These are phyloP conservation scores for Hamamelis virginiana DNA, from an alignment of 164 flowering plant genomes.

Conservation along the genomic window DNA sequence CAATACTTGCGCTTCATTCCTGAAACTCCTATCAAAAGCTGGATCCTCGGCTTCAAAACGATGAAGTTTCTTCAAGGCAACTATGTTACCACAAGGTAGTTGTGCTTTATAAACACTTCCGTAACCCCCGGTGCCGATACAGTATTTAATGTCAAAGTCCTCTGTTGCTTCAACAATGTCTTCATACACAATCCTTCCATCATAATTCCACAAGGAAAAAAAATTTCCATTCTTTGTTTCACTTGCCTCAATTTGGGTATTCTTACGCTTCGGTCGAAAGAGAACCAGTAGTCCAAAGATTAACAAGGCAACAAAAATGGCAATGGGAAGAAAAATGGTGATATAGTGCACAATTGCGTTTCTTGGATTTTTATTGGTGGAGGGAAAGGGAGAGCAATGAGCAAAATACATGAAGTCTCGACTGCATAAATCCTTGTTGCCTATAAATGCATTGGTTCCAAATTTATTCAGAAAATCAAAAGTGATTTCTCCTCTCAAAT, in stretches of 20 bases:
- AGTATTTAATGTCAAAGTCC: background rate
- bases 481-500: background rate
- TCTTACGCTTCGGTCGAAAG: background rate
- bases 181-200: background rate
- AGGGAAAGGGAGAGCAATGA: background rate
- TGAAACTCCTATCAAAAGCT: background rate
- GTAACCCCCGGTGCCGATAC: background rate
- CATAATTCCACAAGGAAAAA: background rate
- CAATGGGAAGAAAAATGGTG: background rate
- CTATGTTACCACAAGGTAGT: background rate
- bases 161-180: too few species aligned
- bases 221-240: background rate
- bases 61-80: background rate
- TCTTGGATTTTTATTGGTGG: background rate
- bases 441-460: background rate
- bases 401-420: too few species aligned
- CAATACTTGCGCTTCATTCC: too few species aligned
- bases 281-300: background rate
- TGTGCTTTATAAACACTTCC: constrained; percentile 12
- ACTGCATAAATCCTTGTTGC: background rate
- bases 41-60: background rate
- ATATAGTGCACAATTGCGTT: too few species aligned
- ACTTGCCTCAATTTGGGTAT: background rate
- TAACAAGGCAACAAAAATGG: background rate
- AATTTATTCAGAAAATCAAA: too few species aligned